Evolutionary conservation across 306 rosid species (phyloP).

Genomic region (Neltuma alba): DNA sequence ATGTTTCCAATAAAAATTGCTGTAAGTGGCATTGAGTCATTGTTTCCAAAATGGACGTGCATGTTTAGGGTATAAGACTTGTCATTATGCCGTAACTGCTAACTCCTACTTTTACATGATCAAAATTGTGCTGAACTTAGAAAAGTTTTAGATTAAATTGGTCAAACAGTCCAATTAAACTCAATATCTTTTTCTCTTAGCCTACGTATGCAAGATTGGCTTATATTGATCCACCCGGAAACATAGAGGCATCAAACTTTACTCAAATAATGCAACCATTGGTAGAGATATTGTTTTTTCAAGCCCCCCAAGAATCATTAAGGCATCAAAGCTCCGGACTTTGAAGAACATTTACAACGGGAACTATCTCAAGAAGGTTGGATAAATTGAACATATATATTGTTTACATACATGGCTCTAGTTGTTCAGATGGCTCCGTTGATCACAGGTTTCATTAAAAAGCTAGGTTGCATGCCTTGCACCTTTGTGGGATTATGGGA

Average conservation of each 20-base stretch:
- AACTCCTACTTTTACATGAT: neutral
- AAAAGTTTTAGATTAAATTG: neutral
- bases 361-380: too few relatives aligned
- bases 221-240: neutral
- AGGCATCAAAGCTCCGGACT: neutral
- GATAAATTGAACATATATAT: too few relatives aligned
- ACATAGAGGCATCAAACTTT: neutral
- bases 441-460: too few relatives aligned
- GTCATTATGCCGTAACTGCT: neutral
- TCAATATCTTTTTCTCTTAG: neutral
- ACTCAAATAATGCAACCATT: too few relatives aligned
- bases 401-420: too few relatives aligned
- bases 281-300: too few relatives aligned
- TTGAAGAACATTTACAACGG: neutral
- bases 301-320: neutral
- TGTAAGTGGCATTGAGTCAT: neutral
- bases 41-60: neutral
- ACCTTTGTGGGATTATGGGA: too few relatives aligned
- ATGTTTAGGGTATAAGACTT: neutral
- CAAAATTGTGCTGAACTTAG: neutral
- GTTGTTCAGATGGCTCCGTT: too few relatives aligned
- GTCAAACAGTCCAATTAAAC: neutral
- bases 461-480: too few relatives aligned
- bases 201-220: neutral
- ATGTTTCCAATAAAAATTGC: constrained; percentile 29